Percentiles rank a stretch among this genome's conserved stretches.
Conservation (phyloP, 805 yeast species). For the Cyberlindnera veronae region DNA sequence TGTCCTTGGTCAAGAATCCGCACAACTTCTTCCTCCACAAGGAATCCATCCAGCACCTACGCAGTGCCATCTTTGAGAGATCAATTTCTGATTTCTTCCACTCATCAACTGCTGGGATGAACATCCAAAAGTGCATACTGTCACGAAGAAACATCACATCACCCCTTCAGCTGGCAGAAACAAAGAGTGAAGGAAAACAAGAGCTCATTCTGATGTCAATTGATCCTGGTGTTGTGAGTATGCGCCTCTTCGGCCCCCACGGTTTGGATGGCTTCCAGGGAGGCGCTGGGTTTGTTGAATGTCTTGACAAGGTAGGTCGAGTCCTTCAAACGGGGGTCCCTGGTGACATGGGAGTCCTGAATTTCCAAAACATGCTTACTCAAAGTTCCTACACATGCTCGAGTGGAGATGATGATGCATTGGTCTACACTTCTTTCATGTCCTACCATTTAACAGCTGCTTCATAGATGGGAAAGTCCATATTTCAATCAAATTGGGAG, state of each 20-base stretch:
- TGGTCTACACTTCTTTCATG: constrained; percentile 19
- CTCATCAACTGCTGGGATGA: background rate
- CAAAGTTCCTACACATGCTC: constrained; percentile 15
- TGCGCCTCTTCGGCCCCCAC: constrained; percentile 19
- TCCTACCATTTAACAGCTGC: constrained; percentile 2
- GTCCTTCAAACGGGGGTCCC: constrained; percentile 2
- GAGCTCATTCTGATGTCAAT: constrained; percentile 2
- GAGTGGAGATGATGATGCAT: constrained; percentile 4
- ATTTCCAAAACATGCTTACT: constrained; percentile 18
- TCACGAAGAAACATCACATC: background rate
- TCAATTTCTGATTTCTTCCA: constrained; percentile 6
- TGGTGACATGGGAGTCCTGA: constrained; percentile 12
- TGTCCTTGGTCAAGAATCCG: constrained; percentile 2
- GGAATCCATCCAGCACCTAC: background rate
- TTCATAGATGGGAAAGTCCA: background rate
- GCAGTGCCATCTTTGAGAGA: constrained; percentile 2
- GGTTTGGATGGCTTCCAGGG: constrained; percentile 6
- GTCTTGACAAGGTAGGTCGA: constrained; percentile 3
- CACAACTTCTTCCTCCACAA: constrained; percentile 12
- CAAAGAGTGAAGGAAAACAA: constrained; percentile 1
- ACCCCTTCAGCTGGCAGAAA: constrained; percentile 2
- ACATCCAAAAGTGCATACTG: constrained; percentile 5
- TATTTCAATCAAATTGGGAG: too few species aligned
- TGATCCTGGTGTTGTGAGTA: constrained; percentile 7
- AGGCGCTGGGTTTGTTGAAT: constrained; percentile 8